Evolutionary conservation across 768 basidiomycete genomes (phyloP).

Genomic region (Termitomyces sp.): DNA sequence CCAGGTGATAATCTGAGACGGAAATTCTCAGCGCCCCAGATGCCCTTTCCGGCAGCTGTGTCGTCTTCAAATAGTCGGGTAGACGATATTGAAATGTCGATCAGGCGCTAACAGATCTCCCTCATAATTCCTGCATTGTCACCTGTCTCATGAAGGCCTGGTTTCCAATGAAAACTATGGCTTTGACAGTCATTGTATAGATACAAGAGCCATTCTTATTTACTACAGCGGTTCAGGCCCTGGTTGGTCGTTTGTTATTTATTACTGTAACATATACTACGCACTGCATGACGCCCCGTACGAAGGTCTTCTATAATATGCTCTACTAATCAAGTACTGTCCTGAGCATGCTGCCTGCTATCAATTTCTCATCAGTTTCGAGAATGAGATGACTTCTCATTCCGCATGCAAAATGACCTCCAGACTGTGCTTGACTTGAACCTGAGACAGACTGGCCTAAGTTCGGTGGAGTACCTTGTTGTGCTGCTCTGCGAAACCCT

Average conservation of each 20-base stretch:
- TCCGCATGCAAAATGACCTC: background rate
- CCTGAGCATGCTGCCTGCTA: background rate
- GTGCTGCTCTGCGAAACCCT: background rate
- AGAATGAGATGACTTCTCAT: background rate
- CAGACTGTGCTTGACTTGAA: background rate
- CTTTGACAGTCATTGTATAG: background rate
- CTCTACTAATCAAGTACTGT: background rate
- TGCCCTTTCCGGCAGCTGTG: slow-evolving; percentile 10
- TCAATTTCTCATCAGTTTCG: background rate
- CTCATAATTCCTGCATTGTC: background rate
- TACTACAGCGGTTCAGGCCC: background rate
- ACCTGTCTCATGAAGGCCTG: background rate
- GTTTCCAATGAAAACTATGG: background rate
- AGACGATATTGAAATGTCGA: slow-evolving; percentile 30
- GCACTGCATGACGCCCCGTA: background rate
- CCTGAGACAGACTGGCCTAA: too few species aligned
- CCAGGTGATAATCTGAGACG: background rate
- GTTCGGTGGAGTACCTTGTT: background rate
- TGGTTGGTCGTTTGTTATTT: background rate
- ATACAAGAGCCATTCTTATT: background rate
- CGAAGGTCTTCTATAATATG: background rate
- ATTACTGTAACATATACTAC: background rate
- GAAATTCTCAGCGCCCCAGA: slow-evolving; percentile 7
- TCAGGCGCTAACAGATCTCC: slow-evolving; percentile 16
- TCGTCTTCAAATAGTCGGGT: slow-evolving; percentile 10